Base-by-base conservation (phyloP, 148 eudicot species). In the Fagopyrum tataricum region DNA sequence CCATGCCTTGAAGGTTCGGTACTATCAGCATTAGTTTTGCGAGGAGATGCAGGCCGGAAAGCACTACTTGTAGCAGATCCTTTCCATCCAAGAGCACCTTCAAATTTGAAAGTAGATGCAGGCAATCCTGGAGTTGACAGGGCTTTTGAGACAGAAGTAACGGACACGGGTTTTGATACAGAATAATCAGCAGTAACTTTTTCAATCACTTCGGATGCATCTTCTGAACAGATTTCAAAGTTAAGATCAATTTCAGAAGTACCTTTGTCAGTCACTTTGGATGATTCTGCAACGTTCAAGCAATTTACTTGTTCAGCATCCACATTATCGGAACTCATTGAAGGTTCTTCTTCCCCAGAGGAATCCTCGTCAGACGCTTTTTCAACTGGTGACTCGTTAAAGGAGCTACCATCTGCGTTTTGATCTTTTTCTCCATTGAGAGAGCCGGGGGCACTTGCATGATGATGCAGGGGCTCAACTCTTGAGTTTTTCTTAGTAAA, bases 41-140 rank as follows among this genome's bases (percentile, higher is more conserved):
- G 87, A 74, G 89, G 85, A 55, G 97, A 84, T 72, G 95, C 88
- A 7, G 90, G 84, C 23, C 88, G 83, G 59, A 94, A 94, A 76
- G 97, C 98, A 85, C 97, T 94, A 42, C 97, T 91, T 58, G 89
- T 85, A 62, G 98, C 98, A 39, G 98, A 90, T 59, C 96, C 97
- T 87, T 95, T 95, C 96, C 97, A 90, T 18, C 89, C 97, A 75
- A 82, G 96, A 77, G 80, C 80, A 31, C 97, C 98, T 78, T 90
- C 99, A 81, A 88, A 91, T 79, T 87, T 84, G 68, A 91, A 79
- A 66, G 96, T 91, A 40, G 90, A 78, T 53, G 59, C 76, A 18
- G 89, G 91, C 67, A 81, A 74, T 70, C 83, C 90, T 78, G 89
- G 69, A 64, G 86, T 83, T 9, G 90, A 86, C 67, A 84, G 77